Conservation (phyloP, 148 eudicot species). For the Camellia sinensis region DNA sequence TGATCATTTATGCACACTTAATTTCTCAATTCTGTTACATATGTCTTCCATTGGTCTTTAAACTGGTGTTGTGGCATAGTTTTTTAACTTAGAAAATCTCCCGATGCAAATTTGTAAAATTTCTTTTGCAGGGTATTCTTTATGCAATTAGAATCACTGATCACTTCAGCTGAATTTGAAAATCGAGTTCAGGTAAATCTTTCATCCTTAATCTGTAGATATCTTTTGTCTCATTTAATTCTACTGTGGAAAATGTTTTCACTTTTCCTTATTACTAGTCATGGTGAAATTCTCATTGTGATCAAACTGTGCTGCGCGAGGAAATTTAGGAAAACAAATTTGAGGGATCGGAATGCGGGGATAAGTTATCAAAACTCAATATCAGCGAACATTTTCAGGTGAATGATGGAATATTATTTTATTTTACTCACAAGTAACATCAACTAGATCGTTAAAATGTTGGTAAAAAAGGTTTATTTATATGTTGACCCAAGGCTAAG, state of each 20-base stretch:
- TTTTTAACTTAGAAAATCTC: neutral
- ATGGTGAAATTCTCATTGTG: conserved; percentile 22
- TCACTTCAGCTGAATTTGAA: conserved; percentile 46
- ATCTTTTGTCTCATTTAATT: conserved; percentile 14
- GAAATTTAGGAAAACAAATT: conserved; percentile 20
- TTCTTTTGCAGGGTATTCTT: conserved; percentile 68
- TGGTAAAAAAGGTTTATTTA: neutral
- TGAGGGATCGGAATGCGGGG: conserved; percentile 13
- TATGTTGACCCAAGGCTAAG: neutral
- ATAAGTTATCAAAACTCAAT: conserved; percentile 12
- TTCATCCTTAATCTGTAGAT: conserved; percentile 11
- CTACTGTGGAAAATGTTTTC: neutral
- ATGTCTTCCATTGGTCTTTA: neutral
- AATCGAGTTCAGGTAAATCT: conserved; percentile 48
- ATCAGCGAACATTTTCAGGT: conserved; percentile 18
- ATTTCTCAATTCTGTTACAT: neutral
- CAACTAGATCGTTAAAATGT: neutral
- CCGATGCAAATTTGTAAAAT: neutral
- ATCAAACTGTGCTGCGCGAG: conserved; percentile 16
- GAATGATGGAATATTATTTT: conserved; percentile 12
- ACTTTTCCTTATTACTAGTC: conserved; percentile 7
- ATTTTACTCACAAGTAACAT: neutral
- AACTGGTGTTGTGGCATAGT: neutral
- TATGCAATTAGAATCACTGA: conserved; percentile 50
- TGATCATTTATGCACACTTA: neutral